These are phyloP conservation scores for Fusarium sulawesiense DNA, from an alignment of 2,329 filamentous ascomycete genomes.

Conservation along the genomic window DNA sequence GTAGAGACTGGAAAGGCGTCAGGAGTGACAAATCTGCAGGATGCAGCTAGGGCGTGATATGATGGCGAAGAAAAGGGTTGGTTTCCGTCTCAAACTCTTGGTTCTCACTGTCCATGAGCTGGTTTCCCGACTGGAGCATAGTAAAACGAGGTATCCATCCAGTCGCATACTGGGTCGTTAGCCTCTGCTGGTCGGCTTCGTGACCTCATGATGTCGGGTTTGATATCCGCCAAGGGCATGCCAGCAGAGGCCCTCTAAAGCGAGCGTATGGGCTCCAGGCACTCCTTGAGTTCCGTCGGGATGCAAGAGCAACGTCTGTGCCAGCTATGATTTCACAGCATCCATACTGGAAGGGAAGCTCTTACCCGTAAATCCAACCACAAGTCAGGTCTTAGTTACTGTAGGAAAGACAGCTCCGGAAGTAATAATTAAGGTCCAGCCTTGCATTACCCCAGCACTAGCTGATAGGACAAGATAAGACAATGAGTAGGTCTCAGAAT, in stretches of 20 bases:
- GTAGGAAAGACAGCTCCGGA: conserved; percentile 12
- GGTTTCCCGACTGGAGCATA: conserved; percentile 3
- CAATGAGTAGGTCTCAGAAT: neutral
- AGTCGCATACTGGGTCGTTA: neutral
- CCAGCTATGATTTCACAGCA: conserved; percentile 29
- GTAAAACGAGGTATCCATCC: conserved; percentile 9
- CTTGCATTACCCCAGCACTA: conserved; percentile 12
- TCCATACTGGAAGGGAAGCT: conserved; percentile 20
- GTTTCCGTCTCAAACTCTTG: conserved; percentile 5
- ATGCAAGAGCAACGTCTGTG: conserved; percentile 10
- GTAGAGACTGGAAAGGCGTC: conserved; percentile 3
- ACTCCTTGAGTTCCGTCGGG: conserved; percentile 16
- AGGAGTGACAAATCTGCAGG: conserved; percentile 15
- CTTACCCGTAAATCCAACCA: neutral
- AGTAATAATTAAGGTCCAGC: neutral
- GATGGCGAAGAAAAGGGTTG: conserved; percentile 4
- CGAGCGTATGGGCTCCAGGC: conserved; percentile 1
- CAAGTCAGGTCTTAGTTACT: neutral
- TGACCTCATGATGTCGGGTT: conserved; percentile 3
- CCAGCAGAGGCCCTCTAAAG: neutral
- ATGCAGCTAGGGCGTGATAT: conserved; percentile 4
- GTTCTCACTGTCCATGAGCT: neutral
- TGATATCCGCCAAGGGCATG: conserved; percentile 15
- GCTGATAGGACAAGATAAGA: conserved; percentile 1
- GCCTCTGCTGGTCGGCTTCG: neutral